Percentiles rank a stretch among this genome's conserved stretches.
Evolutionary conservation across 345 rosid species (phyloP).

Genomic region (Excoecaria agallocha): DNA sequence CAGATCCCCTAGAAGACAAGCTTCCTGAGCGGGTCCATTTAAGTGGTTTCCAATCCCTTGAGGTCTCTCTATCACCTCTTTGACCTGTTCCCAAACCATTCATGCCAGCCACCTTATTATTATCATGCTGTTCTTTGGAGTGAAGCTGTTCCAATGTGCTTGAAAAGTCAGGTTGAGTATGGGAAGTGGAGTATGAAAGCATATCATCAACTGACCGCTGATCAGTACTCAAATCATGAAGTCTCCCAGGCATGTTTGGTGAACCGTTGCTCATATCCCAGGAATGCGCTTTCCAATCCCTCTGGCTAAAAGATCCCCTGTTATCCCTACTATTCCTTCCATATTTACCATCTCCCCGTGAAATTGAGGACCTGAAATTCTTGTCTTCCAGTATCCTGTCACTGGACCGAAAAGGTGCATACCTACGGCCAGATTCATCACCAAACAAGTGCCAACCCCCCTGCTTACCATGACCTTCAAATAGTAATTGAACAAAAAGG

Average conservation of each 20-base stretch:
- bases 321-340: conserved; percentile 58
- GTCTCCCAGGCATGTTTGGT: conserved; percentile 49
- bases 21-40: conserved; percentile 78
- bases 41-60: conserved; percentile 67
- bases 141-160: conserved; percentile 55
- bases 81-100: conserved; percentile 45
- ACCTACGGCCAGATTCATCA: conserved; percentile 67
- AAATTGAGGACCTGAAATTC: conserved; percentile 42
- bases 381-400: conserved; percentile 64
- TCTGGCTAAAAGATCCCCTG: conserved; percentile 59
- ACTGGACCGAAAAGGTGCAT: conserved; percentile 47
- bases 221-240: conserved; percentile 47
- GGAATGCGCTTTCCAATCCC: conserved; percentile 67
- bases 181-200: conserved; percentile 31
- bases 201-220: conserved; percentile 62
- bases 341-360: conserved; percentile 72
- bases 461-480: conserved; percentile 90
- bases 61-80: conserved; percentile 52
- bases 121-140: conserved; percentile 50
- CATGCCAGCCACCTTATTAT: conserved; percentile 37
- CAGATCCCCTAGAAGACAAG: conserved; percentile 75
- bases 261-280: conserved; percentile 72
- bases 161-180: conserved; percentile 41
- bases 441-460: conserved; percentile 66
- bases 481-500: conserved; percentile 32